Evolutionary conservation across 2,329 filamentous ascomycete genomes (phyloP).

Genomic region (Diaporthe citriasiana): DNA sequence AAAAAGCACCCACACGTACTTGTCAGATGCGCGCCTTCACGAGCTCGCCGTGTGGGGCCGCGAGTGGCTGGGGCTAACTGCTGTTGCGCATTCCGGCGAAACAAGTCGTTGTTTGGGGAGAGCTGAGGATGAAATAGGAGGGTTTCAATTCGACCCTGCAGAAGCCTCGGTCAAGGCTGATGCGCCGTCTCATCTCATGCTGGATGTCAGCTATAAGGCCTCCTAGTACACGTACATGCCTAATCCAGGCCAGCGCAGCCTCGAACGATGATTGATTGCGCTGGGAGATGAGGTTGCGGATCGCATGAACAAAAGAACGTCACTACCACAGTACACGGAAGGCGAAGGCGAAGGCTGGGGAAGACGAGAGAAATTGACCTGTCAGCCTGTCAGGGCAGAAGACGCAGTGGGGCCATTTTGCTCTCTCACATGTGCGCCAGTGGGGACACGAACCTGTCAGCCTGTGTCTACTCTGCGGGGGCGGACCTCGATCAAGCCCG

Average conservation of each 20-base stretch:
- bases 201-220: not conserved
- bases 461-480: constrained; percentile 2
- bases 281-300: constrained; percentile 2
- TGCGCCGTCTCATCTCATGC: constrained; percentile 5
- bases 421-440: not conserved
- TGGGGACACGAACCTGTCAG: not conserved
- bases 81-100: constrained; percentile 10
- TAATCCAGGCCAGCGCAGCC: not conserved
- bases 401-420: constrained; percentile 5
- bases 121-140: not conserved
- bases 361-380: not conserved
- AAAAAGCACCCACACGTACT: not conserved
- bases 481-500: constrained; percentile 15
- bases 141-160: constrained; percentile 17
- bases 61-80: constrained; percentile 22
- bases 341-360: not conserved
- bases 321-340: too few species aligned
- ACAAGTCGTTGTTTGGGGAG: constrained; percentile 25
- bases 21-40: constrained; percentile 14
- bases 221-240: not conserved
- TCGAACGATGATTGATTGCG: constrained; percentile 3
- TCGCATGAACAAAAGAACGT: constrained; percentile 26
- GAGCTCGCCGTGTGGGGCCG: not conserved
- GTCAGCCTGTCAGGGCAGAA: constrained; percentile 19
- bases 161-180: not conserved